Base-by-base conservation (phyloP, 768 basidiomycete species). In the Mycena rosella region DNA sequence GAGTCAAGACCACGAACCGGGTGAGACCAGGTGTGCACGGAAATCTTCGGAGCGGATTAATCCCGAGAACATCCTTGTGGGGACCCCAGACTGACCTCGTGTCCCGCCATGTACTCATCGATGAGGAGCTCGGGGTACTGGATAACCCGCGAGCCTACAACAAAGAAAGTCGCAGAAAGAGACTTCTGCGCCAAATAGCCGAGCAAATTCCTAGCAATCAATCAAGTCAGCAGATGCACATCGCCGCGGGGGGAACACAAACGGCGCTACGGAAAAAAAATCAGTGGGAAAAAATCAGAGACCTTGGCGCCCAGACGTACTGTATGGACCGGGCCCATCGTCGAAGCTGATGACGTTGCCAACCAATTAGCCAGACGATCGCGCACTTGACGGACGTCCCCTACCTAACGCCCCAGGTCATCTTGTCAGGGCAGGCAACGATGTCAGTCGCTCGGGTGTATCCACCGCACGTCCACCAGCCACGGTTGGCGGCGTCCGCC, bases 391-490 rank as follows among this genome's bases (percentile, higher is more conserved):
- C 84, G 71, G 36, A 15, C 2, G 26, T 10, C 56, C 34, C 51
- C 10, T 30, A 65, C 64, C 64, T 65, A 11, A 94, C 87, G 76
- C 93, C 94, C 94, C 93, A 95, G 2, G 88, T 90, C 65, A 84
- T 63, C 76, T 89, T 89, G 69, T 84, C 83, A 3, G 91, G 91
- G 76, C 93, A 95, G 14, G 85, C 76, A 44, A 86, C 83, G 70
- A 95, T 89, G 76, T 95, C 88, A 20, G 83, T 85, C 52, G 70
- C 63, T 10, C 91, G 84, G 17, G 89, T 89, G 72, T 83, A 84
- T 14, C 91, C 91, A 73, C 94, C 92, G 73, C 95, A 96, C 30
- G 95, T 93, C 95, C 95, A 96, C 95, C 95, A 96, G 48, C 94
- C 94, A 70, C 88, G 88, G 49, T 77, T 77, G n/a, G 85, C 80